A percentile compares a stretch with the other conserved stretches of the same genome.
phyloP scores from a whole-genome alignment of 306 rosid genomes.

The Begonia masoniana region DNA sequence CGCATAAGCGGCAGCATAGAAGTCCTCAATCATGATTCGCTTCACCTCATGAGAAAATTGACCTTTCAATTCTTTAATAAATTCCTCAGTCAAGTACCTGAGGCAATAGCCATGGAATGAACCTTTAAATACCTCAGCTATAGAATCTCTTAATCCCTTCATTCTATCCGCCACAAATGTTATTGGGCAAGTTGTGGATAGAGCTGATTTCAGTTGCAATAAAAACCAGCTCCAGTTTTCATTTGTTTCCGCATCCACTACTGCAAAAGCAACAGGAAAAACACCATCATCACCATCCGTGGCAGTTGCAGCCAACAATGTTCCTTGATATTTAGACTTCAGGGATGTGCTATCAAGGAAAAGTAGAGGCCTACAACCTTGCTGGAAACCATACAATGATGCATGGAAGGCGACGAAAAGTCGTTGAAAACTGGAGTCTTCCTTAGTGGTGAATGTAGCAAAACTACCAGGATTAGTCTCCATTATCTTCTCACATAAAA shows the following conservation, averaged over 20 bases:
- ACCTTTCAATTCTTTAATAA: conserved; percentile 76
- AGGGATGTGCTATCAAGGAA: conserved; percentile 74
- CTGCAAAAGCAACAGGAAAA: conserved; percentile 87
- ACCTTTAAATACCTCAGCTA: conserved; percentile 54
- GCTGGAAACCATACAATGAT: conserved; percentile 79
- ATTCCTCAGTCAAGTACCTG: conserved; percentile 72
- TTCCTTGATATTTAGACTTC: conserved; percentile 92
- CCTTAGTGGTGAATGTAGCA: conserved; percentile 77
- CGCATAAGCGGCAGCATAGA: conserved; percentile 77
- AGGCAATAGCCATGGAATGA: conserved; percentile 83
- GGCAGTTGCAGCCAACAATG: conserved; percentile 78
- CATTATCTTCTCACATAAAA: conserved; percentile 77
- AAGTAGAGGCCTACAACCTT: conserved; percentile 89
- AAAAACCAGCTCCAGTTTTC: conserved; percentile 95
- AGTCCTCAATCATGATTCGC: conserved; percentile 79
- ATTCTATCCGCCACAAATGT: conserved; percentile 90
- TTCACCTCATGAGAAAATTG: conserved; percentile 94
- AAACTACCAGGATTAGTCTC: conserved; percentile 89
- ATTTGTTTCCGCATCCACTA: conserved; percentile 81
- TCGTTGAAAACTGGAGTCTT: conserved; percentile 87
- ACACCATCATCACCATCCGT: conserved; percentile 82
- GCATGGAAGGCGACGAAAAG: conserved; percentile 89
- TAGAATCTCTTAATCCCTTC: conserved; percentile 66
- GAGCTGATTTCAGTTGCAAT: conserved; percentile 64
- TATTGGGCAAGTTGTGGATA: conserved; percentile 54